A percentile compares a stretch with the other conserved stretches of the same genome.
Conservation (phyloP, 495 filamentous ascomycete genomes). For the Aspergillus sclerotioniger region DNA sequence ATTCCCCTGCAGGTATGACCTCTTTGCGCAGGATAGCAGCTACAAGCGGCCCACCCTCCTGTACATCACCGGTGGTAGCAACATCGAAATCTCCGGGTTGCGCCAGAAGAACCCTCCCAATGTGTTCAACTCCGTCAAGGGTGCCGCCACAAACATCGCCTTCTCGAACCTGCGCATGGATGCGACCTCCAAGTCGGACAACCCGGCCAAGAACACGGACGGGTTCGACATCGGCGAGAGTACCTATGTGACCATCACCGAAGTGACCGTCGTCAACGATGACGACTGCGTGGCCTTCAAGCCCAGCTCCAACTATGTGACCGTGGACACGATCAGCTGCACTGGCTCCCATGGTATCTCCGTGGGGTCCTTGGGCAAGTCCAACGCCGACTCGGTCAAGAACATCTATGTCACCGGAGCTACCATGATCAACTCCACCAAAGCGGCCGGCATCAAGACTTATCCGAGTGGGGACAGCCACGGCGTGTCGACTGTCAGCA, state of each 20-base stretch:
- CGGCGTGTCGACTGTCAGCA: constrained; percentile 36
- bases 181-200: constrained; percentile 35
- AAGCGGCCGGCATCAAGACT: constrained; percentile 44
- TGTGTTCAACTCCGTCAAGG: constrained; percentile 42
- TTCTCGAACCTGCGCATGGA: constrained; percentile 35
- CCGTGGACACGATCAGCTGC: constrained; percentile 35
- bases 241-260: constrained; percentile 35
- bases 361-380: constrained; percentile 38
- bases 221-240: constrained; percentile 46
- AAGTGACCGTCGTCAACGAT: constrained; percentile 39
- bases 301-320: constrained; percentile 38
- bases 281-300: constrained; percentile 51
- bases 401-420: constrained; percentile 38
- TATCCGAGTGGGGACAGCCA: constrained; percentile 38
- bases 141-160: constrained; percentile 27
- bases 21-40: constrained; percentile 34
- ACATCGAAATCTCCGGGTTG: constrained; percentile 34
- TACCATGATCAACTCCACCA: constrained; percentile 42
- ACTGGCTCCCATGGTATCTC: constrained; percentile 44
- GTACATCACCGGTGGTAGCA: constrained; percentile 36
- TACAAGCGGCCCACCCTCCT: constrained; percentile 40
- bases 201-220: constrained; percentile 42
- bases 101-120: constrained; percentile 43
- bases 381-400: constrained; percentile 32
- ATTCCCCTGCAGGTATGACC: constrained; percentile 30